Percentiles rank a stretch among this genome's conserved stretches.
Conservation (phyloP, 1,284 basidiomycete species). For the Cerrena zonata region DNA sequence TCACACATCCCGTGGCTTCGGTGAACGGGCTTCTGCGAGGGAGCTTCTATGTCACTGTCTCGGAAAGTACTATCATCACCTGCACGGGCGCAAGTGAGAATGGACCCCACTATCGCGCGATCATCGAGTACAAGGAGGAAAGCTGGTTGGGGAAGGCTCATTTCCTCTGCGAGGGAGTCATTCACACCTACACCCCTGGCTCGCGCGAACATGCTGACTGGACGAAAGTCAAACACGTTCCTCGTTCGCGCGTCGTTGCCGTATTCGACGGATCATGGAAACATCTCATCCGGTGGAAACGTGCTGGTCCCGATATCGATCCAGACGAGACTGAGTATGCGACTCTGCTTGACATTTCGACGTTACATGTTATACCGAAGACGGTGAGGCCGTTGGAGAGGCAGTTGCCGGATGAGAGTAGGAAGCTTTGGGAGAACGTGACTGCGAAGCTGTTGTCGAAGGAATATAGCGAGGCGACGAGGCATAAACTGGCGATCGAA, state of each 20-base stretch:
- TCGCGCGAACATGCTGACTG: conserved; percentile 66
- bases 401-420: conserved; percentile 79
- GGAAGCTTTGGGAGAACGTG: conserved; percentile 85
- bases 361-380: conserved; percentile 78
- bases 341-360: conserved; percentile 73
- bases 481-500: conserved; percentile 82
- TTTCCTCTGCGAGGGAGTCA: conserved; percentile 84
- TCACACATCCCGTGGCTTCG: conserved; percentile 84
- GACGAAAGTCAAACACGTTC: conserved; percentile 89
- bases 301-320: conserved; percentile 36
- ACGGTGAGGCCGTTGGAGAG: conserved; percentile 73
- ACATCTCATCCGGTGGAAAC: conserved; percentile 76
- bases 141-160: conserved; percentile 89
- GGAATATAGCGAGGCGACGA: conserved; percentile 86
- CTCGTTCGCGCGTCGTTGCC: conserved; percentile 71
- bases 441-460: conserved; percentile 74
- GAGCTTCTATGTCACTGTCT: conserved; percentile 84
- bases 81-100: conserved; percentile 60
- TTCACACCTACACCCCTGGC: conserved; percentile 72
- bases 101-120: conserved; percentile 60
- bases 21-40: conserved; percentile 91
- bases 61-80: conserved; percentile 78
- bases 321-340: conserved; percentile 50
- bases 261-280: conserved; percentile 88
- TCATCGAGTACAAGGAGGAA: conserved; percentile 97